Evolutionary conservation across 768 basidiomycete genomes (phyloP), one percentile per base, ranked within the genome.

Genomic region (Termitomyces sp.): DNA sequence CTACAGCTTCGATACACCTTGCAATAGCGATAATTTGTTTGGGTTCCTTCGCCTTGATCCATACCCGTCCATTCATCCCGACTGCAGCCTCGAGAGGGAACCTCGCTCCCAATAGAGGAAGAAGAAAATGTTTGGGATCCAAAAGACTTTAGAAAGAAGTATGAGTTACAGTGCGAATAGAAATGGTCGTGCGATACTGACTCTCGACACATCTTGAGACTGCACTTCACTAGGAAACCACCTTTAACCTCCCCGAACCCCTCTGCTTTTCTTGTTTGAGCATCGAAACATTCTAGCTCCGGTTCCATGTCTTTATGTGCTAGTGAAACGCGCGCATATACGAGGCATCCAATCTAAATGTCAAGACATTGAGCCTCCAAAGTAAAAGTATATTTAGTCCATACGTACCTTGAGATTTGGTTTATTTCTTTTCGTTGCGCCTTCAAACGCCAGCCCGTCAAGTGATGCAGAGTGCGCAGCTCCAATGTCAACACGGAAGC

Each of bases 261-360:
- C 59, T 93, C 92, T 1, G 94, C 77, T 72, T 97, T 98, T 62
- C 85, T 87, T 26, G 92, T 93, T 64, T 94, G 89, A 2, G 93
- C 91, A 67, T 98, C 93, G 65, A 97, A 93, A 70, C 97, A 99
- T 68, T 97, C 94, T 9, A 99, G 76, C 68, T 99, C 97, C 1
- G 97, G 95, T 55, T 99, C 97, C 91, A 98, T 95, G 70, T 98
- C 95, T 67, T 94, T 91, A 67, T 95, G 93, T 5, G 97, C 95
- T 22, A 96, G 76, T 14, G 94, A 94, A 32, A 99, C 88, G 26
- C 95, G 85, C 0, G 94, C 94, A 70, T 96, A 98, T 1, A 99
- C 82, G 33, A 98, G 73, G 4, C 89, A 84, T 30, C 96, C 96
- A 46, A 98, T 87, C 96, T 98, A 63, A 13, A 51, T 18, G 24